Evolutionary conservation across 1,284 basidiomycete species (phyloP), one percentile per base, ranked within the genome.

Genomic region (Phellopilus nigrolimitatus): DNA sequence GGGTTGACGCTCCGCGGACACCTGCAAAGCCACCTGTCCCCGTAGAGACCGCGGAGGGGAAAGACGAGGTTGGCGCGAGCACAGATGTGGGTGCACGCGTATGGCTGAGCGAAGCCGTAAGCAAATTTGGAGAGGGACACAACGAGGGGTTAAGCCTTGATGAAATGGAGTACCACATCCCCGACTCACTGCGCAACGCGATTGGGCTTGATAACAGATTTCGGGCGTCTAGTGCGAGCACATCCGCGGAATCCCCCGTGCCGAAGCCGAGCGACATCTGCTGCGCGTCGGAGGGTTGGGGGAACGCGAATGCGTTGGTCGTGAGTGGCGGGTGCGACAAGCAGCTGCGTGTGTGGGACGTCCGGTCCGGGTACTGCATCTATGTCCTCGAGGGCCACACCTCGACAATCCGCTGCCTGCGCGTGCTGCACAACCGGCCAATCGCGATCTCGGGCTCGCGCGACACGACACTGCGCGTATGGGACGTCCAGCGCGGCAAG

Each of bases 241-340:
- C 44, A 17, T 55, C 58, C 13, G 60, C 64, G 33, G 64, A 68
- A 56, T 62, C 59, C 37, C 55, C 60, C 59, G 21, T 15, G 12
- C 66, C 66, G 6, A 75, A 73, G 52, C 74, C 72, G 24, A 83
- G 80, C 52, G 82, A 84, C 59, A 74, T 80, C 4, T 84, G 82
- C 49, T 84, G 82, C 48, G 77, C 78, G 0, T 78, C 80, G 2
- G 68, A 73, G 22, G 84, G 85, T 1, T 88, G 80, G 77, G 84
- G 84, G 1, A 78, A 82, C 58, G 66, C 71, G 15, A 75, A 76
- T 34, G 75, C 90, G 3, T 70, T 95, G 1, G 82, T 95, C 5
- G 84, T 97, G n/a, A 91, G 85, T 54, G 94, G 91, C 1, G 94
- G 92, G 4, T 97, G 94, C 61, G 95, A 98, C 64, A 86, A 94